Evolutionary conservation across 805 yeast species (phyloP).

Genomic region (Huiozyma sinensis): DNA sequence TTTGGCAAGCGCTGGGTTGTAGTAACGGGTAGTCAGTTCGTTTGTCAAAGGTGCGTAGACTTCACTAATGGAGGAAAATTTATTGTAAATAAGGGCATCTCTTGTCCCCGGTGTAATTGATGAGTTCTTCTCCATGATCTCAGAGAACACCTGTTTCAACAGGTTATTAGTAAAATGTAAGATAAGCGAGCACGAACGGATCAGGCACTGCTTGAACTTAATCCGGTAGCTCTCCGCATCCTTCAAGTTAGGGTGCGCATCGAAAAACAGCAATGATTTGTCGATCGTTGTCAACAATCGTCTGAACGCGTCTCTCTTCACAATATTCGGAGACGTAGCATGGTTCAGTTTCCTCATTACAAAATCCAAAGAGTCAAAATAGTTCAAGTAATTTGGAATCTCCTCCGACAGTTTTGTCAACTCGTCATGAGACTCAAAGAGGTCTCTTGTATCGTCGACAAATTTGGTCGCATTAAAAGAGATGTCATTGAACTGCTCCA

Average conservation of each 20-base stretch:
- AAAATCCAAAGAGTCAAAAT: constrained; percentile 62
- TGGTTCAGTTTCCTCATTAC: constrained; percentile 60
- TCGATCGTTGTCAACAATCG: constrained; percentile 50
- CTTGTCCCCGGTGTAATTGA: constrained; percentile 28
- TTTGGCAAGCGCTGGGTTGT: constrained; percentile 34
- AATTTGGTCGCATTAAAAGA: constrained; percentile 29
- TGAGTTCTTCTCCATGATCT: constrained; percentile 20
- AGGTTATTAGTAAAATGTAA: constrained; percentile 47
- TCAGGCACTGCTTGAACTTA: constrained; percentile 73
- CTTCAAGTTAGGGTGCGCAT: constrained; percentile 46
- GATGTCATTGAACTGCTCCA: constrained; percentile 27
- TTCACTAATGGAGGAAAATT: constrained; percentile 41
- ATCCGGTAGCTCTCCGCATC: constrained; percentile 60
- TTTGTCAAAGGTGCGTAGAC: constrained; percentile 30
- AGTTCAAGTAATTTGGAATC: constrained; percentile 47
- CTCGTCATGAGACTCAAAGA: constrained; percentile 37
- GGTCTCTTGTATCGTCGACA: constrained; percentile 33
- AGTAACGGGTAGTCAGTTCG: constrained; percentile 27
- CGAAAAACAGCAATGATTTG: constrained; percentile 50
- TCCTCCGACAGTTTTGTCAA: constrained; percentile 44
- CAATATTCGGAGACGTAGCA: constrained; percentile 53
- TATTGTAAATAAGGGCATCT: constrained; percentile 56
- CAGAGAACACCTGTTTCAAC: constrained; percentile 28
- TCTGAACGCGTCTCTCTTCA: constrained; percentile 46
- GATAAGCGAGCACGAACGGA: constrained; percentile 66